These are phyloP conservation scores for Leishmania tarentolae DNA, from an alignment of 208 protist species.

Conservation along the genomic window DNA sequence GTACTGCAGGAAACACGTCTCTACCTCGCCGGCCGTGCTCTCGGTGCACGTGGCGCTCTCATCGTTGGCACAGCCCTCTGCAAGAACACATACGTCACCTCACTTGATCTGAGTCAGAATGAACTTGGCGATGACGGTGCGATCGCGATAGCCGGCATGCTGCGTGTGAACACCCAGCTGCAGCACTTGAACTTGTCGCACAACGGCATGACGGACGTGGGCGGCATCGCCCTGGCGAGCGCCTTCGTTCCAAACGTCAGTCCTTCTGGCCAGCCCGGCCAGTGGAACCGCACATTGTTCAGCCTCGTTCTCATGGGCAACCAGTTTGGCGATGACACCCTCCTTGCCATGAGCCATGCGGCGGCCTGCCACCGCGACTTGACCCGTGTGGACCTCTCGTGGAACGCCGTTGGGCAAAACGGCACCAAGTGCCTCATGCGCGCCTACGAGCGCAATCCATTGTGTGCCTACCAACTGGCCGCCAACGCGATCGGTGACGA, in stretches of 20 bases:
- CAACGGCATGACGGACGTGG: slow-evolving; percentile 81
- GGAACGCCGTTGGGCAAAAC: slow-evolving; percentile 78
- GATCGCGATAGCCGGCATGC: slow-evolving; percentile 63
- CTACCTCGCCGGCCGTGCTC: slow-evolving; percentile 55
- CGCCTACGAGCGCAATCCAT: slow-evolving; percentile 75
- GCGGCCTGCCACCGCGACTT: slow-evolving; percentile 85
- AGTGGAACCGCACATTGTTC: slow-evolving; percentile 86
- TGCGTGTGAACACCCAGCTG: slow-evolving; percentile 62
- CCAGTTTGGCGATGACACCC: slow-evolving; percentile 72
- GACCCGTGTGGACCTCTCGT: slow-evolving; percentile 76
- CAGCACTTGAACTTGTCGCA: slow-evolving; percentile 77
- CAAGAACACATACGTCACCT: slow-evolving; percentile 65
- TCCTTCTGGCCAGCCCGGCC: slow-evolving; percentile 73
- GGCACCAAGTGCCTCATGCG: slow-evolving; percentile 80
- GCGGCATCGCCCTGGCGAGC: slow-evolving; percentile 84
- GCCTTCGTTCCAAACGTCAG: slow-evolving; percentile 85
- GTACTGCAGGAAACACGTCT: slow-evolving; percentile 54
- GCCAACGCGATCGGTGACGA: slow-evolving; percentile 82
- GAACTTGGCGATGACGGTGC: slow-evolving; percentile 76
- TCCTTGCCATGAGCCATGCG: slow-evolving; percentile 85
- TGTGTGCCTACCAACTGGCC: slow-evolving; percentile 72
- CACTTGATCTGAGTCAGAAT: slow-evolving; percentile 75
- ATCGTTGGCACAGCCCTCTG: slow-evolving; percentile 67
- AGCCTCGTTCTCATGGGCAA: slow-evolving; percentile 74
- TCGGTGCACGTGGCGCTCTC: slow-evolving; percentile 67